phyloP scores from a whole-genome alignment of 495 filamentous ascomycete genomes.

The Lentithecium fluviatile region DNA sequence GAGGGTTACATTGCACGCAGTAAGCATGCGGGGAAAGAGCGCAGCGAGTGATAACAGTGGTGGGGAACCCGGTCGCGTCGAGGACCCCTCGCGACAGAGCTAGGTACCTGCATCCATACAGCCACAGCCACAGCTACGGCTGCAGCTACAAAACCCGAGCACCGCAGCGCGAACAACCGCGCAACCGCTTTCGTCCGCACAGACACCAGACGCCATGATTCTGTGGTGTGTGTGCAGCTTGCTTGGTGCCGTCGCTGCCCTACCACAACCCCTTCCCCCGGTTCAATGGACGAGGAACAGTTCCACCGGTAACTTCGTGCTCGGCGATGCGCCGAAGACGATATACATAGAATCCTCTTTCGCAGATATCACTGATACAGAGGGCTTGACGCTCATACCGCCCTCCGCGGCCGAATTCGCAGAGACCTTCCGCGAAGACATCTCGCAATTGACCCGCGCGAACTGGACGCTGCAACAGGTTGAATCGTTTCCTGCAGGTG shows the following conservation, averaged over 20 bases:
- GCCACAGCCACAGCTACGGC: no score
- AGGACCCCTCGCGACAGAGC: constrained; percentile 4
- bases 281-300: constrained; percentile 26
- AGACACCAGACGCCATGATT: not conserved
- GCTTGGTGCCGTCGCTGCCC: constrained; percentile 7
- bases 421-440: constrained; percentile 48
- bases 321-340: constrained; percentile 12
- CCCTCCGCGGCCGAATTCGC: constrained; percentile 53
- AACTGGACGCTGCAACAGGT: constrained; percentile 40
- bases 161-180: not conserved
- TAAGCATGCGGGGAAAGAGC: constrained; percentile 26
- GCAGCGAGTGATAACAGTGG: constrained; percentile 20
- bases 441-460: constrained; percentile 43
- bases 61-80: constrained; percentile 5
- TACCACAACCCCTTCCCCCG: constrained; percentile 24
- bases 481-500: constrained; percentile 36
- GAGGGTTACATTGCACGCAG: constrained; percentile 21
- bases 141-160: constrained; percentile 12
- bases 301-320: constrained; percentile 7
- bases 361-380: constrained; percentile 39
- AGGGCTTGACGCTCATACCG: constrained; percentile 55
- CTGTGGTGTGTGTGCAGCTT: constrained; percentile 3
- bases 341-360: constrained; percentile 24
- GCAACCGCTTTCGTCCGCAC: not conserved
- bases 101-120: constrained; percentile 15